Base-by-base conservation (phyloP, 495 filamentous ascomycete genomes). In the Xylaria palmicola region DNA sequence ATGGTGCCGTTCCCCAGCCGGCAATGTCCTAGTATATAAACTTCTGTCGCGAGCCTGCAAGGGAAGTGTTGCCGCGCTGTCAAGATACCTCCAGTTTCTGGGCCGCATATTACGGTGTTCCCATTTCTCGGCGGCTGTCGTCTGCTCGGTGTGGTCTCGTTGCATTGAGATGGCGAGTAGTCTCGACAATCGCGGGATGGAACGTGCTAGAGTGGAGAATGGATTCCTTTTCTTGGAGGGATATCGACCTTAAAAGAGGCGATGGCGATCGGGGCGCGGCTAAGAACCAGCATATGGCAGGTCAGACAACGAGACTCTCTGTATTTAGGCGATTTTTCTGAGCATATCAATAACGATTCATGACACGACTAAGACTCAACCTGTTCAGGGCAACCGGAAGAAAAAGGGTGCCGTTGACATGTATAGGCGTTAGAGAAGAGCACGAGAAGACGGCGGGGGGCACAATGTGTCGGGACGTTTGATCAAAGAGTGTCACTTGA, bases 11-110 rank as follows among this genome's bases (percentile, higher is more conserved):
- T 66, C 72, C 43, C 53, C 67, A 73, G 77, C 72, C 77, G 77
- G 73, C 73, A 66, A 79, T 75, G 77, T 75, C 75, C 74, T 67
- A 77, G 63, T 67, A 67, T 72, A 72, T 72, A 67, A 68, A 60
- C 53, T 67, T 69, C 63, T 73, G 66, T 68, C 70, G 63, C 68
- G 67, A 69, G 69, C 60, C 64, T 64, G 59, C 62, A 48, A 65
- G 51, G 55, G 57, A 56, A 56, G 65, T 40, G 30, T 55, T 54
- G 59, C 29, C 50, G 41, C 48, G 30, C 30, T 36, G 29, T 22
- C 24, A 37, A 32, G 26, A 52, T 22, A 30, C 30, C 20, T 34
- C 22, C 59, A 48, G 55, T 41, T 19, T 48, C 29, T 13, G 60
- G 62, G 47, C 60, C 45, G 56, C 58, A 62, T 67, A 43, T 48